These are phyloP conservation scores for Sporothrix protearum DNA, from an alignment of 2,329 filamentous ascomycete species.

Conservation along the genomic window DNA sequence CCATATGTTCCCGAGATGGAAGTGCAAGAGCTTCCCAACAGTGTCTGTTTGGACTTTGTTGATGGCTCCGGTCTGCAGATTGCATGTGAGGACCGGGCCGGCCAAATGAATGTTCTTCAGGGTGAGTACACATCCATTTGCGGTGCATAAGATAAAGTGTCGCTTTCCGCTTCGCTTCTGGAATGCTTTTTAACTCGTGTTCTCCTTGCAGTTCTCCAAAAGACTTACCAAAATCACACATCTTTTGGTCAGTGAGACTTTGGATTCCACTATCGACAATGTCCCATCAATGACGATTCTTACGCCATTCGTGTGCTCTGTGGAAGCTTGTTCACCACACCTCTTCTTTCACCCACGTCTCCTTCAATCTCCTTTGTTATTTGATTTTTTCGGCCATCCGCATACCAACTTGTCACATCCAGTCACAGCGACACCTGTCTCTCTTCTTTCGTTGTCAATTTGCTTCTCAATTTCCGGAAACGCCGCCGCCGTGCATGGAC, in stretches of 20 bases:
- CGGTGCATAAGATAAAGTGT: not conserved
- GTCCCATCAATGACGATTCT: not conserved
- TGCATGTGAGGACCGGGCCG: slow-evolving; percentile 59
- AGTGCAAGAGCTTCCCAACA: slow-evolving; percentile 87
- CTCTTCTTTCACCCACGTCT: not conserved
- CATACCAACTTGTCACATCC: not conserved
- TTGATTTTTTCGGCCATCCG: not conserved
- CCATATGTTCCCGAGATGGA: slow-evolving; percentile 87
- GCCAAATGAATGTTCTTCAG: slow-evolving; percentile 53
- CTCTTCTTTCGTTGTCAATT: not conserved
- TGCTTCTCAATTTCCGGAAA: not conserved
- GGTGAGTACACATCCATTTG: slow-evolving; percentile 42
- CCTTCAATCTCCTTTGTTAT: not conserved
- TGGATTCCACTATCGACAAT: not conserved
- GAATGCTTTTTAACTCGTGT: not conserved
- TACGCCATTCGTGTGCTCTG: too few relatives aligned
- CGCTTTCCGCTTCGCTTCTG: not conserved
- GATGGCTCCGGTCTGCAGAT: slow-evolving; percentile 61
- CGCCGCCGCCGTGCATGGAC: not conserved
- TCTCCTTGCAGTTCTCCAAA: slow-evolving; percentile 40
- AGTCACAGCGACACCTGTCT: slow-evolving; percentile 8
- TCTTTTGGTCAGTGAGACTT: slow-evolving; percentile 34
- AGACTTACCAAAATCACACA: slow-evolving; percentile 40
- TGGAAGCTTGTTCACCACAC: too few relatives aligned
- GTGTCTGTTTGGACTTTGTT: slow-evolving; percentile 60